Conservation (phyloP, 1,284 basidiomycete genomes). For the Phenoliferia sp. region DNA sequence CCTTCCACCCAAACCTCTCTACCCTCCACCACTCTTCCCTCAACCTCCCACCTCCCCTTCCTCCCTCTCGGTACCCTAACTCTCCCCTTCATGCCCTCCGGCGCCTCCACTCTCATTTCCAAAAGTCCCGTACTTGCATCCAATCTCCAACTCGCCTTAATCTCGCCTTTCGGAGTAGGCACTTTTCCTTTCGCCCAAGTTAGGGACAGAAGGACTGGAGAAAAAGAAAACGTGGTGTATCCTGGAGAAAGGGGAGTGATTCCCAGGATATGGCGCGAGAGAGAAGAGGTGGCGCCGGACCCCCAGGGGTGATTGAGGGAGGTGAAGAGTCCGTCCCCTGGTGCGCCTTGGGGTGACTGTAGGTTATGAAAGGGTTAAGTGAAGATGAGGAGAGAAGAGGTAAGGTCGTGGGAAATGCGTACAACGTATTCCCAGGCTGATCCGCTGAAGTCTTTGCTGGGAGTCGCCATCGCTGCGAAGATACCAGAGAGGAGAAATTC, state of each 20-base stretch:
- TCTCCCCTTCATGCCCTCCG: conserved; percentile 5
- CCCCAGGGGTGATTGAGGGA: conserved; percentile 2
- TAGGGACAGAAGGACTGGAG: neutral
- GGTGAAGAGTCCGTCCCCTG: conserved; percentile 6
- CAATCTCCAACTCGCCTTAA: conserved; percentile 3
- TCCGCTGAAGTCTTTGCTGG: neutral
- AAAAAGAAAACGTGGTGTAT: conserved; percentile 1
- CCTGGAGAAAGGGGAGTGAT: neutral
- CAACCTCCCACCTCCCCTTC: neutral
- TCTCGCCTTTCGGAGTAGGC: conserved; percentile 2
- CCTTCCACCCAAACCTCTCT: too few species aligned
- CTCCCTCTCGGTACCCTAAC: neutral
- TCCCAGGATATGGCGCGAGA: conserved; percentile 2
- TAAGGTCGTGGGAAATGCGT: neutral
- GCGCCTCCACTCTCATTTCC: conserved; percentile 5
- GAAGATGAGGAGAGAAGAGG: neutral
- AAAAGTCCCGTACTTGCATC: neutral
- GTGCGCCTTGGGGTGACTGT: neutral
- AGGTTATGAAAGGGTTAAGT: neutral
- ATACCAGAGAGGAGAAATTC: neutral
- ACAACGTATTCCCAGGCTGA: conserved; percentile 6
- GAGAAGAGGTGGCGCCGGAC: conserved; percentile 4
- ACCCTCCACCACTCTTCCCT: too few species aligned
- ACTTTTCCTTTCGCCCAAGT: neutral
- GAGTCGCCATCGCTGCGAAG: conserved; percentile 1